phyloP scores from a whole-genome alignment of 345 rosid species.

The Fremontodendron californicum region DNA sequence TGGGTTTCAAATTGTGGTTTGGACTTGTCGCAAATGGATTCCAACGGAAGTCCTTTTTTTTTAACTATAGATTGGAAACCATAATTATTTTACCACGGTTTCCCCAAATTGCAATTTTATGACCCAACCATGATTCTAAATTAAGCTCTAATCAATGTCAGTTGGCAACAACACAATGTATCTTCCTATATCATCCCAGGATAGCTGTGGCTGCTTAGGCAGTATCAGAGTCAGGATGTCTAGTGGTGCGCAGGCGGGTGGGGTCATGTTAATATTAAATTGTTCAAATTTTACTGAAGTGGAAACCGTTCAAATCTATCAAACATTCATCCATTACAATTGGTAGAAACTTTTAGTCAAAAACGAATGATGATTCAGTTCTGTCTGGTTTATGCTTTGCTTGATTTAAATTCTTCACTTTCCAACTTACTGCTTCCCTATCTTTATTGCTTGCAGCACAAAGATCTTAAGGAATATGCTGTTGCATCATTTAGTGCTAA shows the following conservation, averaged over 20 bases:
- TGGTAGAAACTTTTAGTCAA: no score
- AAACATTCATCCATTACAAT: background rate
- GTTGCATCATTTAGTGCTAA: slow-evolving; percentile 56
- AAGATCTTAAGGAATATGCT: slow-evolving; percentile 41
- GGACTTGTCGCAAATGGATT: background rate
- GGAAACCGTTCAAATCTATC: background rate
- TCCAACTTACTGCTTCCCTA: background rate
- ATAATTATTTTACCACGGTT: no score
- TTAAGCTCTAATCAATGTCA: background rate
- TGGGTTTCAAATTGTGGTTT: background rate
- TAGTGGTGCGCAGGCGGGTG: no score
- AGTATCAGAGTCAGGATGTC: background rate
- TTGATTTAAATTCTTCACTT: background rate
- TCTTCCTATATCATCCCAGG: background rate
- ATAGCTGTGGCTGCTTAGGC: background rate
- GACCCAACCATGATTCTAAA: no score
- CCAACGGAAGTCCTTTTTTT: no score
- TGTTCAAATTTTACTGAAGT: background rate
- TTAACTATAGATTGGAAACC: background rate
- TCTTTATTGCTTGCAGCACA: slow-evolving; percentile 37
- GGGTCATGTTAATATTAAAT: background rate
- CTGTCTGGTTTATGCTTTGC: background rate
- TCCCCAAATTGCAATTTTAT: no score
- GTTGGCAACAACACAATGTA: background rate
- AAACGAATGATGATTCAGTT: background rate